Base-by-base conservation (phyloP, 2,329 filamentous ascomycete genomes). In the Malbranchea zuffiana region DNA sequence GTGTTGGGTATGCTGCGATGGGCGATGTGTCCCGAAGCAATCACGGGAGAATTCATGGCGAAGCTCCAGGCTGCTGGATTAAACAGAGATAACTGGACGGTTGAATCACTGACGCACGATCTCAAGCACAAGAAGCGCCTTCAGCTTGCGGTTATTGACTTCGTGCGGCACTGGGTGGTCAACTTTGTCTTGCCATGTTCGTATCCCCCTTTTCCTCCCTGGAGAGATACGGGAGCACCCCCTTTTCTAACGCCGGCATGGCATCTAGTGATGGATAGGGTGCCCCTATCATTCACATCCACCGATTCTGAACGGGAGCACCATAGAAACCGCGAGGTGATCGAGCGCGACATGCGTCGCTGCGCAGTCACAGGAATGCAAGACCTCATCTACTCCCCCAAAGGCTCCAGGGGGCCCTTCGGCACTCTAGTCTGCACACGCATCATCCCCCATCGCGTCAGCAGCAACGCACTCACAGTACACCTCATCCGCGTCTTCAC, bases 131-230 rank as follows among this genome's bases (percentile, higher is more conserved):
- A 34, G 20, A 19, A 2, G 17, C 11, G 21, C 3, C 18, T n/a
- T 6, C 13, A 30, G 26, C 12, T 13, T 12, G 30, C 31, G 6
- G 20, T 38, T n/a, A 13, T 18, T 19, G 30, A 28, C 6, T 38
- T 31, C 28, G 30, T 20, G 18, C 7, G 13, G 13, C 26, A 19
- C 23, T 38, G 35, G 39, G 13, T 33, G 18, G 34, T 34, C 17
- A 32, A 42, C 11, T 35, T 42, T 25, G 16, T 38, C 13, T 27
- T 38, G 24, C 39, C 39, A 3, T 12, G 35, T 41, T 30, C 19
- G 30, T 25, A 8, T 18, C n/a, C 18, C 6, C 30, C 5, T 17
- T 18, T 30, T 25, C 29, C n/a, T 31, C 7, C 19, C 11, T 35
- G 8, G 21, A 13, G 10, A 6, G 15, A 15, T 24, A 6, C 6